Evolutionary conservation across 2,329 filamentous ascomycete genomes (phyloP).

Genomic region (Apiospora hydei): DNA sequence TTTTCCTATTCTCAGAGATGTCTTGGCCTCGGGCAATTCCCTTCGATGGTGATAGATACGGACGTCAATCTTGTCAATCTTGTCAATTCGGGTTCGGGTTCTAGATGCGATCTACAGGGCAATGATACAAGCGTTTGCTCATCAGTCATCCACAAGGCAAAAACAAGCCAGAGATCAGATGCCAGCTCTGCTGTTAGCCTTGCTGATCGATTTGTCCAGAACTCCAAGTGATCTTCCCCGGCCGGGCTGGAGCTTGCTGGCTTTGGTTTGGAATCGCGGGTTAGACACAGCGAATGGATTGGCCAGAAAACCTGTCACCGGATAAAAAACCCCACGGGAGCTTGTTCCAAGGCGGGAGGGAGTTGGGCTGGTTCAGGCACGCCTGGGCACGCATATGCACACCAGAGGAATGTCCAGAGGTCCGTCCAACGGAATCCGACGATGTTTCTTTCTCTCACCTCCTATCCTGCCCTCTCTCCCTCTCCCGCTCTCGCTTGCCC

Average conservation of each 20-base stretch:
- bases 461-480: neutral
- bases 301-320: slow-evolving; percentile 18
- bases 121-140: neutral
- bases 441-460: neutral
- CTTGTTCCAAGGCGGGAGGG: neutral
- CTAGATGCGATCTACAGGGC: slow-evolving; percentile 2
- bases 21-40: neutral
- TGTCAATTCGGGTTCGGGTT: neutral
- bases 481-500: neutral
- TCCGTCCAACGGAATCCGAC: slow-evolving; percentile 7
- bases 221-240: neutral
- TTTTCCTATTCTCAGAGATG: neutral
- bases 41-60: neutral
- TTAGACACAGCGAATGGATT: neutral
- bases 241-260: neutral
- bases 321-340: neutral
- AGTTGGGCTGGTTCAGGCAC: slow-evolving; percentile 10
- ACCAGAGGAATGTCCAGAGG: neutral
- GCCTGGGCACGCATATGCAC: neutral
- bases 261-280: neutral
- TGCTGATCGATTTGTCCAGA: slow-evolving; percentile 5
- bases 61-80: neutral
- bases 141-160: neutral
- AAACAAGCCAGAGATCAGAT: neutral
- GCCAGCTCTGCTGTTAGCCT: neutral